Evolutionary conservation across 352 stramenopile genomes (phyloP).

Genomic region (Phytophthora fragariae): DNA sequence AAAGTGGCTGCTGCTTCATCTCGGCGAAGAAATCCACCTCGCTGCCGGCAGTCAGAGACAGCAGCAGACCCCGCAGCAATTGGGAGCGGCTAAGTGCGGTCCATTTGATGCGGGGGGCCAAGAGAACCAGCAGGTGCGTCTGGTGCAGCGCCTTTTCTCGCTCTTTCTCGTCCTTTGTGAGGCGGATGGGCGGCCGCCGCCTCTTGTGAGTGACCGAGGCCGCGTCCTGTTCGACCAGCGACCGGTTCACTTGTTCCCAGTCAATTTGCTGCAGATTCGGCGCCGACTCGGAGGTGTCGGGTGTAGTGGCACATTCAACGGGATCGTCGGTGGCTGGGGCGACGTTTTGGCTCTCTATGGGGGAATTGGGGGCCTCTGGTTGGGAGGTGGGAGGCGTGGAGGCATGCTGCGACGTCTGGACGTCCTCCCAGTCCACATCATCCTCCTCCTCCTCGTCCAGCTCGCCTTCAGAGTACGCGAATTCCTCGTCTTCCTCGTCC

Average conservation of each 20-base stretch:
- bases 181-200: constrained; percentile 45
- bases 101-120: constrained; percentile 60
- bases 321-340: constrained; percentile 14
- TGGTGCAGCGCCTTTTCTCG: constrained; percentile 72
- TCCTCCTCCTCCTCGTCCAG: constrained; percentile 56
- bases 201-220: constrained; percentile 42
- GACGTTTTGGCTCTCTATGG: constrained; percentile 26
- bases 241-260: constrained; percentile 75
- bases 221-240: constrained; percentile 40
- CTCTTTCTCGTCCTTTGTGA: constrained; percentile 72
- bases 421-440: constrained; percentile 75
- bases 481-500: constrained; percentile 62
- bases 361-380: background rate
- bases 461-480: constrained; percentile 59
- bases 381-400: background rate
- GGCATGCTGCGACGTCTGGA: constrained; percentile 31
- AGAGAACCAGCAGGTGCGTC: constrained; percentile 70
- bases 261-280: constrained; percentile 58
- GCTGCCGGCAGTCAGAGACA: constrained; percentile 61
- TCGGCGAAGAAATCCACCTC: constrained; percentile 58
- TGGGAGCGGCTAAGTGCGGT: constrained; percentile 49
- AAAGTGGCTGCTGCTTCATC: constrained; percentile 42
- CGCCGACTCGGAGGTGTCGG: constrained; percentile 5
- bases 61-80: constrained; percentile 60
- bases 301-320: constrained; percentile 3